Evolutionary conservation across 1,284 basidiomycete species (phyloP), one percentile per base, ranked within the genome.

Genomic region (Xanthoconium separans): DNA sequence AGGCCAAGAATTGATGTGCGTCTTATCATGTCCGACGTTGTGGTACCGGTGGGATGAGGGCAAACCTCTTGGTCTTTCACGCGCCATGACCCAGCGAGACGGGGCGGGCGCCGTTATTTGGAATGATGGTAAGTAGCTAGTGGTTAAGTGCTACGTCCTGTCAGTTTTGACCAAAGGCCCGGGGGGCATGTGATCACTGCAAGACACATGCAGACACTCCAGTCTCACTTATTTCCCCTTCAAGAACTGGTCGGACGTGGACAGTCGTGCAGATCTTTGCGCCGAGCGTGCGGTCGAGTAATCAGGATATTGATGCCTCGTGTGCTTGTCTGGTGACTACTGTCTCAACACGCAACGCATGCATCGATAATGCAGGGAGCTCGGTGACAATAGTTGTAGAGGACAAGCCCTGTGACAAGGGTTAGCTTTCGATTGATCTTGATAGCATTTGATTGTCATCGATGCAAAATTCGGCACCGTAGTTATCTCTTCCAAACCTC

Each of bases 331-430:
- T 36, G 34, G 34, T n/a, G 34, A 34, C 13, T 15, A 33, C 12
- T 33, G 12, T 12, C 12, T 33, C 33, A 33, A 13, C 41, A 24
- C 18, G 58, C 20, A 13, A 36, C 37, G 33, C 47, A 43, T 45
- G 20, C 37, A 46, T 43, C 53, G 47, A 60, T 57, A 34, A 42
- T 62, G 36, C 36, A 36, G 30, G 13, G 18, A 29, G 12, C 29
- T 29, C 42, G 58, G 41, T n/a, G 10, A 9, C 42, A 37, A 18
- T 48, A 18, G 29, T 6, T 11, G 16, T 7, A 29, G 34, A 18
- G 24, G 16, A 5, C 34, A 34, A 27, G 29, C 37, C 13, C n/a
- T n/a, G n/a, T n/a, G 36, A 47, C 34, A 34, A 47, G 18, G 37
- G 24, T 43, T 42, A 29, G 24, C 27, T 16, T 44, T 33, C 20